These are phyloP conservation scores for Phytophthora foliorum DNA, from an alignment of 352 stramenopile genomes.

Conservation along the genomic window DNA sequence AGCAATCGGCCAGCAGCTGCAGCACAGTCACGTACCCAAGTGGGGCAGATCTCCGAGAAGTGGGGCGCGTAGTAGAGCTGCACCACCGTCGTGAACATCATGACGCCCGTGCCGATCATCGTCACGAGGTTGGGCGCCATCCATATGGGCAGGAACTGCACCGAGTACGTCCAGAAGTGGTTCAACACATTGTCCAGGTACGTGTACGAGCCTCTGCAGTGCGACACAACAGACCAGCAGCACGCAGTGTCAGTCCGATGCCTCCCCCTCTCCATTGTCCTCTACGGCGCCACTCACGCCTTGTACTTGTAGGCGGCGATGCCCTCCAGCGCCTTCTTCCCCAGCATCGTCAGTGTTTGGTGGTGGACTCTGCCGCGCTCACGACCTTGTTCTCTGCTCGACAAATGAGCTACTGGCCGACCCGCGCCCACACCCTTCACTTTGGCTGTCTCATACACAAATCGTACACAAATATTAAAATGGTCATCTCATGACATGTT, in stretches of 20 bases:
- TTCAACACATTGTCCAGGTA: constrained; percentile 91
- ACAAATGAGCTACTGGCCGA: constrained; percentile 23
- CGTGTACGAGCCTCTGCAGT: constrained; percentile 83
- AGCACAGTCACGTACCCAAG: constrained; percentile 49
- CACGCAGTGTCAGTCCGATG: background rate
- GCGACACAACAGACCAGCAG: constrained; percentile 1
- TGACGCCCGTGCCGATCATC: constrained; percentile 84
- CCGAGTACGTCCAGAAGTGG: constrained; percentile 88
- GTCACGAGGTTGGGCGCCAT: constrained; percentile 94
- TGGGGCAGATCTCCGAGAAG: constrained; percentile 66
- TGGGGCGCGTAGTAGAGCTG: constrained; percentile 82
- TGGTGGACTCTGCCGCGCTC: constrained; percentile 21
- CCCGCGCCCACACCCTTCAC: constrained; percentile 1
- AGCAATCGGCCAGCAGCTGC: background rate
- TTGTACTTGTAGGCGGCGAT: constrained; percentile 92
- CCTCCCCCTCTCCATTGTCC: background rate
- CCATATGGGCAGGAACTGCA: constrained; percentile 87
- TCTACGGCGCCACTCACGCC: constrained; percentile 55
- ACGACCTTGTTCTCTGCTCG: constrained; percentile 17
- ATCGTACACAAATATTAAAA: background rate
- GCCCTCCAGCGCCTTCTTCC: constrained; percentile 81
- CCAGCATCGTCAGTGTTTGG: constrained; percentile 54
- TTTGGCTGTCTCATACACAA: constrained; percentile 3
- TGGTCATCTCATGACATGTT: background rate
- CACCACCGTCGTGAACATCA: constrained; percentile 83